phyloP scores from a whole-genome alignment of 2,329 filamentous ascomycete genomes.

The Exophiala sideris region DNA sequence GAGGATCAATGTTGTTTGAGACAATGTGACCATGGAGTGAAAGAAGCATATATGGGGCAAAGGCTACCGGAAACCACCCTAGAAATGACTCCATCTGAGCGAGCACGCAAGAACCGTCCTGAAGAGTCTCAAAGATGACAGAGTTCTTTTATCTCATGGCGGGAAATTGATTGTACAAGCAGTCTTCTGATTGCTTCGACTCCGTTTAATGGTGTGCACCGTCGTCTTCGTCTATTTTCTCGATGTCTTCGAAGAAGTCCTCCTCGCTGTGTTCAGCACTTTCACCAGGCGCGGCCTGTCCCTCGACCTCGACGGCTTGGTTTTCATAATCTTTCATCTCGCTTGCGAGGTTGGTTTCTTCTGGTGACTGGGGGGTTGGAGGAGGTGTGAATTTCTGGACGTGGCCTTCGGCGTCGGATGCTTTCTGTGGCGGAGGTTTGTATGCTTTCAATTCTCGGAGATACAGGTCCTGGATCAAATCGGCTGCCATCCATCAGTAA shows the following conservation, averaged over 20 bases:
- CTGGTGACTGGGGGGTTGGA: constrained; percentile 79
- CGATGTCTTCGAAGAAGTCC: constrained; percentile 74
- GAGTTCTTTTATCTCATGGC: constrained; percentile 10
- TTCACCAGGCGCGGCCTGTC: constrained; percentile 64
- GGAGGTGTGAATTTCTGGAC: constrained; percentile 84
- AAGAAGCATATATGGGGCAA: background rate
- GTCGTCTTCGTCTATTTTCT: constrained; percentile 55
- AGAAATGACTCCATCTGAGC: too few relatives aligned
- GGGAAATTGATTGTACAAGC: constrained; percentile 17
- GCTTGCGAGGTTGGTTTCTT: constrained; percentile 88
- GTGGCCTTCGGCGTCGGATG: constrained; percentile 81
- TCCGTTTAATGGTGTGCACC: constrained; percentile 32
- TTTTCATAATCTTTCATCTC: constrained; percentile 92
- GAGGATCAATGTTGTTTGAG: too few relatives aligned
- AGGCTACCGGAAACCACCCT: background rate
- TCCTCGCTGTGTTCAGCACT: constrained; percentile 47
- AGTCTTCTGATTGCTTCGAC: background rate
- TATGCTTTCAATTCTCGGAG: constrained; percentile 93
- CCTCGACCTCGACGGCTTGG: constrained; percentile 92
- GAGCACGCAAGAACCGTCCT: too few relatives aligned
- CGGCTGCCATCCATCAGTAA: constrained; percentile 59
- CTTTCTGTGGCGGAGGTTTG: constrained; percentile 81
- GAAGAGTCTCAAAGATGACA: background rate
- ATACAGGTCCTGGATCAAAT: constrained; percentile 97
- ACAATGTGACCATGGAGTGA: too few relatives aligned